Evolutionary conservation across 2,329 filamentous ascomycete species (phyloP).

Genomic region (Hortaea werneckii): DNA sequence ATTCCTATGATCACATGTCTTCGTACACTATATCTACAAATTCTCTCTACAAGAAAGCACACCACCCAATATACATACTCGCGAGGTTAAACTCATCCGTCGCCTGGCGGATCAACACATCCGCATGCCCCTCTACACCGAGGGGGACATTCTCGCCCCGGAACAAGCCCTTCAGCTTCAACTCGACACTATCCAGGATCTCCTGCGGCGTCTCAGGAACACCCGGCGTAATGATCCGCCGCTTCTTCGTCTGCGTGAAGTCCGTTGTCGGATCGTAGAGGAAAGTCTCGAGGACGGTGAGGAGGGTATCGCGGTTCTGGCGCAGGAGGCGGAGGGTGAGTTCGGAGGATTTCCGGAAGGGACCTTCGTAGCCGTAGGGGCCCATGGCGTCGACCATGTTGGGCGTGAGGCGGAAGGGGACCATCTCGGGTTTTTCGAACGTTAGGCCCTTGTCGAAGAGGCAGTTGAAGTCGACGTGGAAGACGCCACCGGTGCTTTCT

Average conservation of each 20-base stretch:
- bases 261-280: conserved; percentile 95
- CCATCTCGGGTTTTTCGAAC: conserved; percentile 86
- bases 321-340: conserved; percentile 74
- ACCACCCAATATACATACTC: conserved; percentile 97
- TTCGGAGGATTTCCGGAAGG: conserved; percentile 84
- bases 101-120: conserved; percentile 83
- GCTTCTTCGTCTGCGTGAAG: conserved; percentile 71
- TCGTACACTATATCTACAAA: not conserved
- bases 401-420: conserved; percentile 93
- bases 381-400: conserved; percentile 99
- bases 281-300: conserved; percentile 96
- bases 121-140: conserved; percentile 93
- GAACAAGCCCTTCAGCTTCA: conserved; percentile 76
- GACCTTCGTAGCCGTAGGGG: conserved; percentile 81
- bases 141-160: conserved; percentile 83
- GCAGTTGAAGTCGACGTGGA: conserved; percentile 99
- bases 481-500: conserved; percentile 82
- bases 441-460: conserved; percentile 96
- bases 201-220: conserved; percentile 62
- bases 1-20: too few relatives aligned
- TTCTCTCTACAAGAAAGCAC: conserved; percentile 50
- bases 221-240: conserved; percentile 43
- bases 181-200: conserved; percentile 79
- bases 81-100: conserved; percentile 69
- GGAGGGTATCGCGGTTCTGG: conserved; percentile 88